Conservation (phyloP, 768 basidiomycete genomes). For the Suillus decipiens region DNA sequence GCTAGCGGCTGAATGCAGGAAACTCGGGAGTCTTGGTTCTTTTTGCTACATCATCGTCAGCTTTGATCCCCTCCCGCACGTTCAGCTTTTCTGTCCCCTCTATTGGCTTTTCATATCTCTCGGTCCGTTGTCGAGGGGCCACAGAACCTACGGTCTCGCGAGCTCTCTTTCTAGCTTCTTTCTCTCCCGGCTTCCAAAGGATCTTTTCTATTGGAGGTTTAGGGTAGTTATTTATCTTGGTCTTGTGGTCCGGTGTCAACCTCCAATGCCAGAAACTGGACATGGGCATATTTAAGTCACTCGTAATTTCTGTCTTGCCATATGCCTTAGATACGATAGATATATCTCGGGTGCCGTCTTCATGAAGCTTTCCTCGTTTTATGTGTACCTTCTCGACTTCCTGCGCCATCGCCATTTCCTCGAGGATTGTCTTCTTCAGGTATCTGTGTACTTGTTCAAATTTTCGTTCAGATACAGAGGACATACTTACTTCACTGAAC, state of each 20-base stretch:
- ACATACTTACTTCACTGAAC: constrained; percentile 18
- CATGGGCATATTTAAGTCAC: not conserved
- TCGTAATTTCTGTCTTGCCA: not conserved
- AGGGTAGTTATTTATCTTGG: constrained; percentile 9
- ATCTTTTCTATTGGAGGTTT: constrained; percentile 6
- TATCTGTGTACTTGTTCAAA: constrained; percentile 15
- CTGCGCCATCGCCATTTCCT: constrained; percentile 19
- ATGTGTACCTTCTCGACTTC: constrained; percentile 24
- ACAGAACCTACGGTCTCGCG: not conserved
- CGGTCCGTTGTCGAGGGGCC: not conserved
- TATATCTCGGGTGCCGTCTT: constrained; percentile 10
- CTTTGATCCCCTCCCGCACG: not conserved
- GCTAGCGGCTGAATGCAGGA: constrained; percentile 3
- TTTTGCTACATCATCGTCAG: not conserved
- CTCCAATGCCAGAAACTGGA: constrained; percentile 10
- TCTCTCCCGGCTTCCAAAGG: constrained; percentile 3
- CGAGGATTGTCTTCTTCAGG: constrained; percentile 26
- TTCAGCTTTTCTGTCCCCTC: not conserved
- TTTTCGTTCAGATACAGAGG: not conserved
- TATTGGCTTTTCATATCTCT: too few species aligned
- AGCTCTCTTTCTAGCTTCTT: constrained; percentile 3
- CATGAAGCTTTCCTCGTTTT: constrained; percentile 11
- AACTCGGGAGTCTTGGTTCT: not conserved
- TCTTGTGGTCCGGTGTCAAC: constrained; percentile 8
- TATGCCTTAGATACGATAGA: constrained; percentile 5